Evolutionary conservation across 78 protist species (phyloP).

Genomic region (Capsaspora owczarzaki): DNA sequence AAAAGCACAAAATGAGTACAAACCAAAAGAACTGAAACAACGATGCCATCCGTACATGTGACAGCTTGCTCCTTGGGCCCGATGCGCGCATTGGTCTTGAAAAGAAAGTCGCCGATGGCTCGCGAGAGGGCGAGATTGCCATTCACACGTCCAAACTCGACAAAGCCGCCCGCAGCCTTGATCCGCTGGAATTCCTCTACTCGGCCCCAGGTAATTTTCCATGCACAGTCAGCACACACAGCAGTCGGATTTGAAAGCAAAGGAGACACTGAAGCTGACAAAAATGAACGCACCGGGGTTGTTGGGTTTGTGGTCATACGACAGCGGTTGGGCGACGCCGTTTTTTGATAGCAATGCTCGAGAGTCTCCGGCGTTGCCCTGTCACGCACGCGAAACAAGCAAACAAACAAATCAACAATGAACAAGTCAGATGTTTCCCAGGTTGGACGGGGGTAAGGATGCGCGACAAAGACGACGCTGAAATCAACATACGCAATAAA

Average conservation of each 20-base stretch:
- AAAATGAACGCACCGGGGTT: not conserved
- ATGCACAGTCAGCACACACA: not conserved
- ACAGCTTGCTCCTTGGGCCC: slow-evolving; percentile 4
- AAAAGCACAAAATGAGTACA: not conserved
- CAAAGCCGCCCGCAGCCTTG: slow-evolving; percentile 50
- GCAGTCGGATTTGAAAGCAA: not conserved
- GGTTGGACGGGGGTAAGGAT: not conserved
- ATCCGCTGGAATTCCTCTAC: slow-evolving; percentile 27
- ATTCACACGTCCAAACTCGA: slow-evolving; percentile 48
- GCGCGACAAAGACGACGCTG: not conserved
- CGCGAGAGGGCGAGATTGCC: slow-evolving; percentile 65
- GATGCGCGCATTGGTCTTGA: slow-evolving; percentile 21
- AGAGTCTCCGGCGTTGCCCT: slow-evolving; percentile 43
- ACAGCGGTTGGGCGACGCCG: slow-evolving; percentile 6
- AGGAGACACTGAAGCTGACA: not conserved
- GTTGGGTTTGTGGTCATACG: slow-evolving; percentile 41
- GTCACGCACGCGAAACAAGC: not conserved
- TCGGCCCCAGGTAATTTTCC: not conserved
- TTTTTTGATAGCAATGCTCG: slow-evolving; percentile 4
- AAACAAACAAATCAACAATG: not conserved
- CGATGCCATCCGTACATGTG: not conserved
- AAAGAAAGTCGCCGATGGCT: slow-evolving; percentile 64
- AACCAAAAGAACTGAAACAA: not conserved
- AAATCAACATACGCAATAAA: not conserved
- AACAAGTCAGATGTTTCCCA: not conserved